phyloP scores from a whole-genome alignment of 805 yeast genomes.

The Zygosaccharomyces siamensis region DNA sequence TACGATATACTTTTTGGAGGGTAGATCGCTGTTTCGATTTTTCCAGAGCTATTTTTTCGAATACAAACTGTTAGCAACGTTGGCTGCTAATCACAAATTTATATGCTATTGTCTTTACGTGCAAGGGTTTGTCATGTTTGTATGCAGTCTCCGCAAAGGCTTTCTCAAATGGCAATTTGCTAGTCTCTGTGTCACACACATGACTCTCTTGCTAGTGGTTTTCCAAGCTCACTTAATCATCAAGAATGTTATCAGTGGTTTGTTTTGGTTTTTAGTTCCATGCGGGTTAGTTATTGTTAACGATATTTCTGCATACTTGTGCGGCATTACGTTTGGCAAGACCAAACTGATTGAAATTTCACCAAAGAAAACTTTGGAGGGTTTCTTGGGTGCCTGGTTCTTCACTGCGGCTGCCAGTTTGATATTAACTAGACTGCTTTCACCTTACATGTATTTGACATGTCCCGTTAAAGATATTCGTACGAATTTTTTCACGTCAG shows the following conservation, averaged over 20 bases:
- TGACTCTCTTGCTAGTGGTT: constrained; percentile 85
- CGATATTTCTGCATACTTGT: constrained; percentile 92
- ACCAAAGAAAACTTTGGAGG: constrained; percentile 97
- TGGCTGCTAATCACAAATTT: constrained; percentile 76
- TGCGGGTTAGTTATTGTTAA: constrained; percentile 87
- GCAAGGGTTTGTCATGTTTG: constrained; percentile 85
- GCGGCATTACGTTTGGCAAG: constrained; percentile 94
- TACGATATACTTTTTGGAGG: constrained; percentile 86
- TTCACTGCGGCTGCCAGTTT: constrained; percentile 79
- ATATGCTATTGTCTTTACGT: constrained; percentile 79
- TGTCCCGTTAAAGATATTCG: constrained; percentile 79
- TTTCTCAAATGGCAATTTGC: constrained; percentile 89
- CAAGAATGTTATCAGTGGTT: constrained; percentile 80
- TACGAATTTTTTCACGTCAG: constrained; percentile 53
- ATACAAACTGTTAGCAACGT: constrained; percentile 43
- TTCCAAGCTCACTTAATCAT: constrained; percentile 92
- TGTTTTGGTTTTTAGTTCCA: constrained; percentile 93
- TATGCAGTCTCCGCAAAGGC: constrained; percentile 82
- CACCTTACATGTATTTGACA: constrained; percentile 67
- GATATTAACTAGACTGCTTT: constrained; percentile 56
- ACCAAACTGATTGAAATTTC: constrained; percentile 90
- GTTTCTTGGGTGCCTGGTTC: constrained; percentile 96
- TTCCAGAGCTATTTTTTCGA: constrained; percentile 43
- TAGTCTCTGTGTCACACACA: constrained; percentile 88
- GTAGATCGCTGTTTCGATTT: constrained; percentile 70